Evolutionary conservation across 163 green algal genomes (phyloP).

Genomic region (Smithsoniella earleae): DNA sequence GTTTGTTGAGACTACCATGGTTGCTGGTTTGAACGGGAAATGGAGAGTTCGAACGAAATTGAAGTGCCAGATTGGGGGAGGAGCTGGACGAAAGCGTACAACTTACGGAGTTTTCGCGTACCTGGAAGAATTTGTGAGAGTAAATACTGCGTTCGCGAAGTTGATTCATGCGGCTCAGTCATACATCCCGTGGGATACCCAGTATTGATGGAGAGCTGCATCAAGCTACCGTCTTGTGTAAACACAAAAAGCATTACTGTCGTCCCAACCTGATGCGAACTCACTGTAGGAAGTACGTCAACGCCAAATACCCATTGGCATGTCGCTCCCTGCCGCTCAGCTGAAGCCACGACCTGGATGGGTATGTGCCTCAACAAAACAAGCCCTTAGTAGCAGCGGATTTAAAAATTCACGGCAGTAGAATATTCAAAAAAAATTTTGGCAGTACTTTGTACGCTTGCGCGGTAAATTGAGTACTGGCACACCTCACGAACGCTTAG

Average conservation of each 20-base stretch:
- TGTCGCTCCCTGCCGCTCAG: not conserved
- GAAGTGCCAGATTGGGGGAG: too few relatives aligned
- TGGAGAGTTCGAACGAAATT: too few relatives aligned
- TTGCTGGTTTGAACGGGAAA: too few relatives aligned
- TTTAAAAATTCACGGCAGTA: too few relatives aligned
- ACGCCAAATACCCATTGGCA: slow-evolving; percentile 6
- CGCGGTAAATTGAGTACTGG: too few relatives aligned
- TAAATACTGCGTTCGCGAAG: not conserved
- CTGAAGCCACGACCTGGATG: not conserved
- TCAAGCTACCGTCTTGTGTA: not conserved
- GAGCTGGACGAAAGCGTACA: too few relatives aligned
- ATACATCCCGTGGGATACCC: not conserved
- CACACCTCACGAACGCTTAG: not conserved
- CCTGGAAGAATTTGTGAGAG: not conserved
- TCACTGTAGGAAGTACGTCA: not conserved
- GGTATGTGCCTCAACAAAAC: too few relatives aligned
- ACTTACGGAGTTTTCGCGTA: too few relatives aligned
- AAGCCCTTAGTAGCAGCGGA: too few relatives aligned
- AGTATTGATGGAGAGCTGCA: not conserved
- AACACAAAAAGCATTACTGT: not conserved
- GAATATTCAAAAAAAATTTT: too few relatives aligned
- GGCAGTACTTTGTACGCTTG: too few relatives aligned
- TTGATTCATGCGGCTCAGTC: not conserved
- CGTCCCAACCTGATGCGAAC: not conserved
- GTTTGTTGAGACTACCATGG: too few relatives aligned